Conservation (phyloP, 768 basidiomycete genomes). For the Mycena indigotica region DNA sequence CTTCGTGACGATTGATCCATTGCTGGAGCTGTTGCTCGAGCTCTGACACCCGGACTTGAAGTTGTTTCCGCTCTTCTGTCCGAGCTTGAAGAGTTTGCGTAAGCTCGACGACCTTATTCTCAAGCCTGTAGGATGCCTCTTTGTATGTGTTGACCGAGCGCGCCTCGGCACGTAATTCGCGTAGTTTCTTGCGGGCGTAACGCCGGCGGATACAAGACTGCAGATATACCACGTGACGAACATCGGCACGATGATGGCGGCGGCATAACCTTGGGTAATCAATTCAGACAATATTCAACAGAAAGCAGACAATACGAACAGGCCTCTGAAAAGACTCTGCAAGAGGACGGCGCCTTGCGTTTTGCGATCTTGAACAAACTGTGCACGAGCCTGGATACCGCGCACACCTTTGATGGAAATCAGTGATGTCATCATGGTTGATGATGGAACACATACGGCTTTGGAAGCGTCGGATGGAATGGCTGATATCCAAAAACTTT, state of each 20-base stretch:
- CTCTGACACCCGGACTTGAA: conserved; percentile 72
- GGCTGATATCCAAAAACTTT: conserved; percentile 62
- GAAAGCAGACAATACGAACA: conserved; percentile 55
- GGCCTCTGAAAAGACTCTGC: conserved; percentile 85
- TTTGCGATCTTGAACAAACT: conserved; percentile 58
- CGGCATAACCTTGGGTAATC: conserved; percentile 58
- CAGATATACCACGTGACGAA: conserved; percentile 75
- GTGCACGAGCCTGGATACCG: conserved; percentile 67
- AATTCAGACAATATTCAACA: background rate
- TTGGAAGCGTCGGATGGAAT: conserved; percentile 73
- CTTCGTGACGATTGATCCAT: conserved; percentile 88
- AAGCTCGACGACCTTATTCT: conserved; percentile 99
- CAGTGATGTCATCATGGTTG: too few species aligned
- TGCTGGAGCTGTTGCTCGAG: conserved; percentile 85
- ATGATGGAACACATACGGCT: conserved; percentile 62
- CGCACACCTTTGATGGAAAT: conserved; percentile 63
- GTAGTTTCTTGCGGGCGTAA: conserved; percentile 83
- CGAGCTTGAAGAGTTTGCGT: conserved; percentile 92
- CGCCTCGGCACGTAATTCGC: conserved; percentile 83
- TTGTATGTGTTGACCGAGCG: conserved; percentile 98
- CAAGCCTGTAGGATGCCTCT: conserved; percentile 94
- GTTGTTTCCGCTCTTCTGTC: conserved; percentile 86
- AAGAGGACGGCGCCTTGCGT: conserved; percentile 66
- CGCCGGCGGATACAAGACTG: conserved; percentile 93
- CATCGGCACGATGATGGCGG: conserved; percentile 56